These are phyloP conservation scores for Paratrimastix pyriformis DNA, from an alignment of 78 protist species.

Conservation along the genomic window DNA sequence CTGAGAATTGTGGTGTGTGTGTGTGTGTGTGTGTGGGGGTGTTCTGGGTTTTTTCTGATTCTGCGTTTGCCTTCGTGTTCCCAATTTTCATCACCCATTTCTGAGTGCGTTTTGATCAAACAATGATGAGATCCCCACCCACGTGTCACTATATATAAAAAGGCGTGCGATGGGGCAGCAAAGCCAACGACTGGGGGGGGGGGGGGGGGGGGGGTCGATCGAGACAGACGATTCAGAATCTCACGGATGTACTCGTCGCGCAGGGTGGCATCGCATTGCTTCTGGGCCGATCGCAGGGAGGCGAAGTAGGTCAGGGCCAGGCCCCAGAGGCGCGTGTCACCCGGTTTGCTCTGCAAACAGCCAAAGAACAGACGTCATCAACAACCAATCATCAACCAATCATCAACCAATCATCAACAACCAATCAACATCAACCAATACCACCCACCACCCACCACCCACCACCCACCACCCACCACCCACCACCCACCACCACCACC, in stretches of 20 bases:
- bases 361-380: background rate
- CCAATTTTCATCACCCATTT: no score
- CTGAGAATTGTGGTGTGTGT: no score
- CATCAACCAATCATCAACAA: background rate
- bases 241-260: conserved; percentile 2
- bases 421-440: background rate
- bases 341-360: background rate
- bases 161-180: no score
- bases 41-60: no score
- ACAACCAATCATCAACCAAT: background rate
- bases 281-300: background rate
- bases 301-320: conserved; percentile 2
- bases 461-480: background rate
- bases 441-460: background rate
- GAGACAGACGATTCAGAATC: background rate
- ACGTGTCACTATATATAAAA: no score
- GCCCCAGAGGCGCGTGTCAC: background rate
- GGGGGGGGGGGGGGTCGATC: no score
- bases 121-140: no score
- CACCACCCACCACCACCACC: background rate
- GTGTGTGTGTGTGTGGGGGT: no score
- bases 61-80: no score
- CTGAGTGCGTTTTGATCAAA: no score
- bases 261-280: background rate
- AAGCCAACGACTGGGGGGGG: no score